Conservation (phyloP, 371 early-diverging fungal genomes). For the Rhizomucor miehei region DNA sequence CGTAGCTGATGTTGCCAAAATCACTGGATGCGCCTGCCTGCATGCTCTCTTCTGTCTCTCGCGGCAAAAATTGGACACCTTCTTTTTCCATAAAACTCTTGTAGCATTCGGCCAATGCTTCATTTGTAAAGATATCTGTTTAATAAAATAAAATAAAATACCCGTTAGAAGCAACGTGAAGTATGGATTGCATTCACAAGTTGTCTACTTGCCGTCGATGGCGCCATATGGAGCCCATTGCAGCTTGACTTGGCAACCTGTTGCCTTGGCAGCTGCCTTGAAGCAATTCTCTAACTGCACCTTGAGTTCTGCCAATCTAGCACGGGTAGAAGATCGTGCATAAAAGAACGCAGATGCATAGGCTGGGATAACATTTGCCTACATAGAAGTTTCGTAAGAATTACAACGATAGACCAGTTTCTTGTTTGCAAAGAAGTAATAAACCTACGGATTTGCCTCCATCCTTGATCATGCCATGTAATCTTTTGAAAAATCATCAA, state of each 20-base stretch:
- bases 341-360: slow-evolving; percentile 54
- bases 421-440: slow-evolving; percentile 1
- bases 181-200: no score
- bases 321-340: slow-evolving; percentile 53
- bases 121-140: slow-evolving; percentile 54
- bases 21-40: slow-evolving; percentile 60
- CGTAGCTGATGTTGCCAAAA: slow-evolving; percentile 67
- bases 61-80: slow-evolving; percentile 35
- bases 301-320: slow-evolving; percentile 47
- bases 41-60: slow-evolving; percentile 32
- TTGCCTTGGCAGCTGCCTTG: slow-evolving; percentile 62
- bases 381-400: not conserved
- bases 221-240: slow-evolving; percentile 40
- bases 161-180: no score
- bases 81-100: slow-evolving; percentile 47
- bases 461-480: slow-evolving; percentile 73
- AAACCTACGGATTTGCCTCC: slow-evolving; percentile 64
- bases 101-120: slow-evolving; percentile 51
- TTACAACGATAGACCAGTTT: not conserved
- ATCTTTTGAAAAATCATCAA: slow-evolving; percentile 20
- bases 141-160: not conserved
- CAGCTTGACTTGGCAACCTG: slow-evolving; percentile 67
- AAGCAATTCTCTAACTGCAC: slow-evolving; percentile 54
- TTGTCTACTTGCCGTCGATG: slow-evolving; percentile 20
- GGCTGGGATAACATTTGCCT: slow-evolving; percentile 59